Percentiles rank a stretch among this genome's conserved stretches.
phyloP scores from a whole-genome alignment of 106 monocot genomes.

The Hemerocallis citrina region DNA sequence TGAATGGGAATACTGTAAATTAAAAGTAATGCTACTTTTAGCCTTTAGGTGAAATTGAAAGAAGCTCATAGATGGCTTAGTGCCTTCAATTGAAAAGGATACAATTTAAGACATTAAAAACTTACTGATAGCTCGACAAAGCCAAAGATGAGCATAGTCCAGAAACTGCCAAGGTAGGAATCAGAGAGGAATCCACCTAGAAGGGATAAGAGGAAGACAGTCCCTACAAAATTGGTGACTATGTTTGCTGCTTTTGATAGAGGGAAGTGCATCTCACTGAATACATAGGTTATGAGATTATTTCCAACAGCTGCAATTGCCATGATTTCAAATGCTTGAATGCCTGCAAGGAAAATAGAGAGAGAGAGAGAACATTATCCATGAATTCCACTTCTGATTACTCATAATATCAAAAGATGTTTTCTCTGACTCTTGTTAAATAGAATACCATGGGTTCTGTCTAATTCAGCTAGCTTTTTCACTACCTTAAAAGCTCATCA shows the following conservation, averaged over 20 bases:
- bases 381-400: too few relatives aligned
- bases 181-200: conserved; percentile 96
- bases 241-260: conserved; percentile 81
- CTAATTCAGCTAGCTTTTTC: too few relatives aligned
- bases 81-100: too few relatives aligned
- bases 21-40: too few relatives aligned
- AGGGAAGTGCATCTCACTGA: conserved; percentile 91
- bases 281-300: conserved; percentile 95
- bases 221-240: conserved; percentile 95
- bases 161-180: conserved; percentile 90
- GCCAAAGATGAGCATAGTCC: conserved; percentile 91
- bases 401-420: too few relatives aligned
- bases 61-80: too few relatives aligned
- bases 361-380: too few relatives aligned
- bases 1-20: neutral
- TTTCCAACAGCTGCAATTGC: conserved; percentile 98
- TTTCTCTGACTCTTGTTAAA: too few relatives aligned
- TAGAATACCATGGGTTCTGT: too few relatives aligned
- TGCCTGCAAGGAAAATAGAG: too few relatives aligned
- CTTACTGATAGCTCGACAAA: conserved; percentile 92
- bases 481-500: too few relatives aligned
- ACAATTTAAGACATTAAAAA: neutral
- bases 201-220: conserved; percentile 77
- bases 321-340: conserved; percentile 97
- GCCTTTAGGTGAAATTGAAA: too few relatives aligned